Percentiles rank a stretch among this genome's conserved stretches.
These are phyloP conservation scores for Phytophthora citricola DNA, from an alignment of 352 stramenopile species.

Conservation along the genomic window DNA sequence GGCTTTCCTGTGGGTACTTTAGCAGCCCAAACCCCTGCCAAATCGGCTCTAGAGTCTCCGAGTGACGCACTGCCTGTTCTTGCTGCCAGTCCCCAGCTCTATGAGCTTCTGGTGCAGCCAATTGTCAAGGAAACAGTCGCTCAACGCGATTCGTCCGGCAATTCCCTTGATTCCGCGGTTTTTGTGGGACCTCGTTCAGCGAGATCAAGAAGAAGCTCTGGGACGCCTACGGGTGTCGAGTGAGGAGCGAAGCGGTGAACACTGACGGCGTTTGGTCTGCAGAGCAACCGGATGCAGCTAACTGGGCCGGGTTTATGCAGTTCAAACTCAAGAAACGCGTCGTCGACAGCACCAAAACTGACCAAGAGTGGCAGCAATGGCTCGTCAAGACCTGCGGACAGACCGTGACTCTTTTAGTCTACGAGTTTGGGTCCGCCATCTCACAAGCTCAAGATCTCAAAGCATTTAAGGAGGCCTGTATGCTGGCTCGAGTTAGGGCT, in stretches of 20 bases:
- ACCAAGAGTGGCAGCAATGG: background rate
- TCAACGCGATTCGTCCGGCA: background rate
- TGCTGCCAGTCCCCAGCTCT: background rate
- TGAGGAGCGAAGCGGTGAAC: background rate
- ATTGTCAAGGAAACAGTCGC: constrained; percentile 1
- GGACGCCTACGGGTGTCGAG: background rate
- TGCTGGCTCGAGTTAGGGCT: background rate
- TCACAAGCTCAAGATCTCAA: background rate
- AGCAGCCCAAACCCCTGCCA: background rate
- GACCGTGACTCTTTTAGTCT: background rate
- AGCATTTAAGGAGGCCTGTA: background rate
- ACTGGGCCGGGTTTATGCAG: background rate
- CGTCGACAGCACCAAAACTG: background rate
- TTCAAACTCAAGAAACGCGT: background rate
- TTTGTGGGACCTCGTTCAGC: background rate
- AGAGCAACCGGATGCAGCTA: background rate
- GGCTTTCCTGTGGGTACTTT: background rate
- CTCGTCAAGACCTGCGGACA: background rate
- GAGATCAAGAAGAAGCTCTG: background rate
- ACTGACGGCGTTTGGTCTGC: background rate
- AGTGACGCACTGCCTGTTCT: background rate
- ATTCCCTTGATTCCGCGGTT: background rate
- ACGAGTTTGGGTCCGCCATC: background rate
- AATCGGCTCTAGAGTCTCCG: background rate
- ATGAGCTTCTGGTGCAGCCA: background rate